phyloP scores from a whole-genome alignment of 192 early-diverging fungal species.

The Coemansia sp. region DNA sequence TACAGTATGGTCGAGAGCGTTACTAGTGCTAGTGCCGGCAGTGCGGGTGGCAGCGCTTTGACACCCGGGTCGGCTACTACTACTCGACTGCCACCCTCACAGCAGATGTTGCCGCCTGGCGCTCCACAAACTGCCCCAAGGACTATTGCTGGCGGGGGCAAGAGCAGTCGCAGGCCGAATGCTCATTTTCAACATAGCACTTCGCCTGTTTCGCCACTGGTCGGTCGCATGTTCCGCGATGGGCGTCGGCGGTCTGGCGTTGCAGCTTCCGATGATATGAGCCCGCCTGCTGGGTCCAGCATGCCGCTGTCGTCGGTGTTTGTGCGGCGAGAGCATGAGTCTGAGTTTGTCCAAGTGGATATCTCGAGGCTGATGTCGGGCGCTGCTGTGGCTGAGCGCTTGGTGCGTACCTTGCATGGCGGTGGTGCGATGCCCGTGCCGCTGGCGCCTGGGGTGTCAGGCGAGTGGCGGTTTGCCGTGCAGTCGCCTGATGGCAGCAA shows the following conservation, averaged over 20 bases:
- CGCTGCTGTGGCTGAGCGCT: conserved; percentile 16
- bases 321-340: conserved; percentile 11
- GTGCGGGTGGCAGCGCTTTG: background rate
- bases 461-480: conserved; percentile 6
- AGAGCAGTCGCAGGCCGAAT: background rate
- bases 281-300: background rate
- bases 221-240: conserved; percentile 4
- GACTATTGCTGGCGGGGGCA: background rate
- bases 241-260: background rate
- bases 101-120: background rate
- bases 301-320: conserved; percentile 8
- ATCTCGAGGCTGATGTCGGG: conserved; percentile 17
- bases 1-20: conserved; percentile 50
- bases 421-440: background rate
- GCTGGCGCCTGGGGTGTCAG: background rate
- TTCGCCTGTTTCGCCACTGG: conserved; percentile 4
- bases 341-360: conserved; percentile 12
- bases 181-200: conserved; percentile 1
- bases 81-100: background rate
- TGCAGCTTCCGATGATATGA: background rate
- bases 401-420: conserved; percentile 7
- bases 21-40: conserved; percentile 21
- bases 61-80: conserved; percentile 4
- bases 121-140: background rate
- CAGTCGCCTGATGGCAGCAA: background rate